These are phyloP conservation scores for Panellus pusillus DNA, from an alignment of 768 basidiomycete species.

Conservation along the genomic window DNA sequence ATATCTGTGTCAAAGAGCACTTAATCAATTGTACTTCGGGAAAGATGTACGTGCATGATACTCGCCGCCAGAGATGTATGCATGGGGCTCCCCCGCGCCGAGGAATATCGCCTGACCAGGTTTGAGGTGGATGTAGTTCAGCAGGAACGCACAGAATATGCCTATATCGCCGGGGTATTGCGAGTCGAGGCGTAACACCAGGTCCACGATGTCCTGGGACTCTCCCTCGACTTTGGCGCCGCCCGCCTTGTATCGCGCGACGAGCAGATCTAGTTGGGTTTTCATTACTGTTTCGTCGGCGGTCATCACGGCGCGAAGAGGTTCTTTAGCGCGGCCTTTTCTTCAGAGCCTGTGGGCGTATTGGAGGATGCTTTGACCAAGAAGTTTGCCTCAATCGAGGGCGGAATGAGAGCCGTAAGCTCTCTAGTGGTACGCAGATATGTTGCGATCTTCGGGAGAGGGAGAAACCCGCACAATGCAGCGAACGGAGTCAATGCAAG, in stretches of 20 bases:
- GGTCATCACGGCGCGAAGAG: conserved; percentile 86
- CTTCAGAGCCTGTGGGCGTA: conserved; percentile 43
- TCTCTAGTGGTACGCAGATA: conserved; percentile 75
- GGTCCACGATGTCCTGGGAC: conserved; percentile 47
- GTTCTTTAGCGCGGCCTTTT: conserved; percentile 65
- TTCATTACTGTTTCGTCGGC: conserved; percentile 57
- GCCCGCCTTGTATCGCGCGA: conserved; percentile 59
- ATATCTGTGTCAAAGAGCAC: conserved; percentile 59
- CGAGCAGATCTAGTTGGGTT: conserved; percentile 54
- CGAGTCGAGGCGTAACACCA: conserved; percentile 59
- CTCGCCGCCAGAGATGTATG: conserved; percentile 90
- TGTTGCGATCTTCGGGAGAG: conserved; percentile 67
- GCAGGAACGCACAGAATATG: conserved; percentile 85
- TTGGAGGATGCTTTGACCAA: conserved; percentile 41
- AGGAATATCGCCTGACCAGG: conserved; percentile 93
- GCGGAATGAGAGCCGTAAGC: conserved; percentile 68
- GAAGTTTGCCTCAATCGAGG: conserved; percentile 53
- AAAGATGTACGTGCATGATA: background rate
- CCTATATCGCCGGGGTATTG: conserved; percentile 95
- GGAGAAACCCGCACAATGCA: conserved; percentile 92
- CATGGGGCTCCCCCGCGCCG: conserved; percentile 95
- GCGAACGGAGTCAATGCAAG: conserved; percentile 88
- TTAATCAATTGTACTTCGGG: conserved; percentile 2
- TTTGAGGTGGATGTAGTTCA: conserved; percentile 80
- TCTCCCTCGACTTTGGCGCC: conserved; percentile 41